These are phyloP conservation scores for Begonia fuchsioides DNA, from an alignment of 306 rosid species.

Conservation along the genomic window DNA sequence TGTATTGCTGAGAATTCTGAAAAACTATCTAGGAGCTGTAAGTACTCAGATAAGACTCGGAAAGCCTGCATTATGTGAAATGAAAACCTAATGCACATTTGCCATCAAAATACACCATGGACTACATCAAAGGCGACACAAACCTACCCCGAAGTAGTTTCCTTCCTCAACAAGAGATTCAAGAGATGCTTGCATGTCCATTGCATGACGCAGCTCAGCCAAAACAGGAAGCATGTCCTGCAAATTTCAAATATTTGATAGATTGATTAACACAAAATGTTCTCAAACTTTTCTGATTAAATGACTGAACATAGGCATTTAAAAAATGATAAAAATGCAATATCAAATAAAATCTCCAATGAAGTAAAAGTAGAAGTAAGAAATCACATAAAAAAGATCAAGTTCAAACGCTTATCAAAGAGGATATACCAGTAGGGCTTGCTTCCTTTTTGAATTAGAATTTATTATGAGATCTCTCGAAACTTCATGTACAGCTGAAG, in stretches of 20 bases:
- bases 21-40: slow-evolving; percentile 81
- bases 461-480: slow-evolving; percentile 94
- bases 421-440: slow-evolving; percentile 66
- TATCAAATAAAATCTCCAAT: too few relatives aligned
- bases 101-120: slow-evolving; percentile 9
- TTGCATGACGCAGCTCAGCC: slow-evolving; percentile 65
- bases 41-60: slow-evolving; percentile 88
- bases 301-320: too few relatives aligned
- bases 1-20: slow-evolving; percentile 83
- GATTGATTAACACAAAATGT: slow-evolving; percentile 6
- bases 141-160: slow-evolving; percentile 78
- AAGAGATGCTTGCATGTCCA: slow-evolving; percentile 75
- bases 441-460: slow-evolving; percentile 83
- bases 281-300: not conserved
- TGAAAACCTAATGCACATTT: slow-evolving; percentile 5
- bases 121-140: slow-evolving; percentile 14
- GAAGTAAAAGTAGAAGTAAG: too few relatives aligned
- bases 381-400: too few relatives aligned
- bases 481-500: slow-evolving; percentile 81
- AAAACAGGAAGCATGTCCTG: slow-evolving; percentile 85
- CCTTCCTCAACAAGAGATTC: slow-evolving; percentile 85
- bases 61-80: slow-evolving; percentile 56
- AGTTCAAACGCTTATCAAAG: too few relatives aligned
- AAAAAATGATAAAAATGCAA: too few relatives aligned
- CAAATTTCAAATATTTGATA: slow-evolving; percentile 15